Conservation (phyloP, 192 early-diverging fungal genomes). For the Podila clonocystis region DNA sequence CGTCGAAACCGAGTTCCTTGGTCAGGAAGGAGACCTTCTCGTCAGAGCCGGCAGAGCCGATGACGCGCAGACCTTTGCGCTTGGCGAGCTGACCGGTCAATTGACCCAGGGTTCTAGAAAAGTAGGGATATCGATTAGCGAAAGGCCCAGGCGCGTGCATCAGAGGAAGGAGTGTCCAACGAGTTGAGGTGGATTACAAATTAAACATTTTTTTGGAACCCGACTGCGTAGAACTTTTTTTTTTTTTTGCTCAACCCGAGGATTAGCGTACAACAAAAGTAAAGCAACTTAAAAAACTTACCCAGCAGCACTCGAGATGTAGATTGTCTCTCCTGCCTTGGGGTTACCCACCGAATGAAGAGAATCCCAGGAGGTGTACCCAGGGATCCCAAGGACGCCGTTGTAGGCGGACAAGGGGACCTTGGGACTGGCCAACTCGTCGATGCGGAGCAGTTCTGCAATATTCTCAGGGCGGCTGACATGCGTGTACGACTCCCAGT, state of each 20-base stretch:
- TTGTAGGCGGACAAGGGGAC: constrained; percentile 24
- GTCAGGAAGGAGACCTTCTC: constrained; percentile 85
- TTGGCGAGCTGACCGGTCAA: constrained; percentile 85
- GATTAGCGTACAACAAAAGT: too few species aligned
- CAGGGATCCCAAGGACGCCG: constrained; percentile 22
- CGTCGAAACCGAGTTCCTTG: constrained; percentile 78
- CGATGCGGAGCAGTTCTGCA: constrained; percentile 63
- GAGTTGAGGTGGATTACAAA: not conserved
- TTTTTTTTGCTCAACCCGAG: too few species aligned
- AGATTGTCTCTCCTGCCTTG: constrained; percentile 87
- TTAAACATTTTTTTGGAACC: not conserved
- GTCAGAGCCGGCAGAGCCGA: constrained; percentile 87
- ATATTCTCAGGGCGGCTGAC: constrained; percentile 51
- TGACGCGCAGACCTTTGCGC: constrained; percentile 78
- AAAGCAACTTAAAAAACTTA: not conserved
- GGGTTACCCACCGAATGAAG: constrained; percentile 73
- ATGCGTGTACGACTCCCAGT: constrained; percentile 52
- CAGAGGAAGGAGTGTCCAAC: too few species aligned
- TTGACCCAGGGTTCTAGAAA: constrained; percentile 68
- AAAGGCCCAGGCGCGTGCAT: not conserved
- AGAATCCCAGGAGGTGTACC: constrained; percentile 49
- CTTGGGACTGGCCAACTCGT: constrained; percentile 73
- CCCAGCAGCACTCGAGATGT: constrained; percentile 76
- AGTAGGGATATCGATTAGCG: not conserved
- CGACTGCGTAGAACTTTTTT: too few species aligned